Conservation (phyloP, 306 rosid genomes). For the Fragaria iinumae region DNA sequence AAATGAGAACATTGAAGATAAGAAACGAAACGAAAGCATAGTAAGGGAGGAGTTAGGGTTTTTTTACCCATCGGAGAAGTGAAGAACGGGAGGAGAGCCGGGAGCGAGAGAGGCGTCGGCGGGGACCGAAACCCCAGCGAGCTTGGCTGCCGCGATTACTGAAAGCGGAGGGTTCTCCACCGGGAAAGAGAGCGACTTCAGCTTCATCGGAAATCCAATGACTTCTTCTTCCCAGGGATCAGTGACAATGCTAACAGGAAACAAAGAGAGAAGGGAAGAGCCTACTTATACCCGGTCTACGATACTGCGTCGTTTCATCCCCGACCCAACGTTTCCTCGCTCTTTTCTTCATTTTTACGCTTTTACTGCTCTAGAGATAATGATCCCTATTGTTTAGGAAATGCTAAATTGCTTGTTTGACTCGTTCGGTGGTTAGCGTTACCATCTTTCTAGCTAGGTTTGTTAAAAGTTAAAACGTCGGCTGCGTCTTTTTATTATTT, state of each 20-base stretch:
- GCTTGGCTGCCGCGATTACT: constrained; percentile 66
- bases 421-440: too few relatives aligned
- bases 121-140: constrained; percentile 49
- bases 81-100: constrained; percentile 48
- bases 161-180: constrained; percentile 65
- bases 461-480: too few relatives aligned
- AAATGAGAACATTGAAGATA: not conserved
- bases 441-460: too few relatives aligned
- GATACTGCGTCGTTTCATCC: not conserved
- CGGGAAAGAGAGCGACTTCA: constrained; percentile 51
- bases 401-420: too few relatives aligned
- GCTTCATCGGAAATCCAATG: constrained; percentile 36
- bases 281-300: not conserved
- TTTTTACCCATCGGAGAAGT: constrained; percentile 63
- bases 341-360: too few relatives aligned
- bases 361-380: too few relatives aligned
- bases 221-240: too few relatives aligned
- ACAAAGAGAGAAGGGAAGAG: not conserved
- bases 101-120: constrained; percentile 52
- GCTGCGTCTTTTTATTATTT: too few relatives aligned
- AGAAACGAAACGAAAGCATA: not conserved
- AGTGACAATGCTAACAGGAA: too few relatives aligned
- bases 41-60: not conserved
- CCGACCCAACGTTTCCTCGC: too few relatives aligned
- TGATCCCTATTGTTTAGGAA: too few relatives aligned